Evolutionary conservation across 2,329 filamentous ascomycete species (phyloP).

Genomic region (Fonsecaea pedrosoi): DNA sequence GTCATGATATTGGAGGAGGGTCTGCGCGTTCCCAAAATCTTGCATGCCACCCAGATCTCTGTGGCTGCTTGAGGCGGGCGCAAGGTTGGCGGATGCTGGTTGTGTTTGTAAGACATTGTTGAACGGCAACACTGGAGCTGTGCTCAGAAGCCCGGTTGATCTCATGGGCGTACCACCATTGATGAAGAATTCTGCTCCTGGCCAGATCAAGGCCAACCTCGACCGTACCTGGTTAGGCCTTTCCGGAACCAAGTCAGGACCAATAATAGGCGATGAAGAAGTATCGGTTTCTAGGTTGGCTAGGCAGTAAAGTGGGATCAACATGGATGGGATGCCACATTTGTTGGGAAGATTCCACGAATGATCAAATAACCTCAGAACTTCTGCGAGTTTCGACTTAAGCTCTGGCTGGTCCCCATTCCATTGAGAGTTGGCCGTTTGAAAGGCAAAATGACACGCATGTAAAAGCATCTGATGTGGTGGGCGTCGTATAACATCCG

Average conservation of each 20-base stretch:
- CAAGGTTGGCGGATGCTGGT: not conserved
- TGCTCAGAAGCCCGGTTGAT: not conserved
- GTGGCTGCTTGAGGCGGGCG: not conserved
- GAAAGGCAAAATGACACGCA: conserved; percentile 22
- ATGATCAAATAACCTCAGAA: conserved; percentile 23
- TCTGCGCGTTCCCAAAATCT: not conserved
- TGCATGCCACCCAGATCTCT: not conserved
- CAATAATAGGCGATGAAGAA: not conserved
- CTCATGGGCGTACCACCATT: not conserved
- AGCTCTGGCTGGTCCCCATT: not conserved
- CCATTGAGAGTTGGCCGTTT: not conserved
- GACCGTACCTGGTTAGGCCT: not conserved
- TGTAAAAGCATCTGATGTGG: conserved; percentile 35
- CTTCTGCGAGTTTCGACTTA: conserved; percentile 17
- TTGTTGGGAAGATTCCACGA: conserved; percentile 24
- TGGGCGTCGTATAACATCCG: conserved; percentile 22
- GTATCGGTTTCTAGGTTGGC: not conserved
- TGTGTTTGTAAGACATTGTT: not conserved
- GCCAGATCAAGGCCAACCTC: conserved; percentile 24
- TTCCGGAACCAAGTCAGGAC: conserved; percentile 4
- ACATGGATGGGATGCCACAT: conserved; percentile 29
- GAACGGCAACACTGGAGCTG: not conserved
- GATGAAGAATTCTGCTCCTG: not conserved
- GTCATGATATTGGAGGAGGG: conserved; percentile 3
- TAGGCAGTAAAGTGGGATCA: conserved; percentile 18